Evolutionary conservation across 2,329 filamentous ascomycete genomes (phyloP).

Genomic region (Fusarium drepaniforme): DNA sequence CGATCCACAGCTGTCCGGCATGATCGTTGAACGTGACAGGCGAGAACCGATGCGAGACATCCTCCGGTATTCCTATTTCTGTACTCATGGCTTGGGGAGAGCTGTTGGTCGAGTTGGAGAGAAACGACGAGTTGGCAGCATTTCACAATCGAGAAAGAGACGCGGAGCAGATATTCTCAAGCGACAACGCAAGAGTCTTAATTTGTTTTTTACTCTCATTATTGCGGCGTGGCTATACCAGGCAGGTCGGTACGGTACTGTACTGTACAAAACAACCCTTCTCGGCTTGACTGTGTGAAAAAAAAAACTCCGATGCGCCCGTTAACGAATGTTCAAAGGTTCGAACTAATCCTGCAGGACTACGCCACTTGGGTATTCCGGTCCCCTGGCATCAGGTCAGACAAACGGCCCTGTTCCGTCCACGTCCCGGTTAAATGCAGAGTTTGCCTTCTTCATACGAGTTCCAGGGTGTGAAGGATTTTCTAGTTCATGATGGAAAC

Average conservation of each 20-base stretch:
- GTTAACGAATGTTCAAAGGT: not conserved
- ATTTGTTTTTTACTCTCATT: not conserved
- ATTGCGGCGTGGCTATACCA: constrained; percentile 1
- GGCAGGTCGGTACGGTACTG: not conserved
- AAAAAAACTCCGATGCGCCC: not conserved
- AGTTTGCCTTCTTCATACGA: not conserved
- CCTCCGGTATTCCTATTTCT: constrained; percentile 1
- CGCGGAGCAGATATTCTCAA: not conserved
- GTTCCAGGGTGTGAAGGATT: not conserved
- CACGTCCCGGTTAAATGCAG: not conserved
- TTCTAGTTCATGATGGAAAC: not conserved
- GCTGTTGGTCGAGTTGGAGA: not conserved
- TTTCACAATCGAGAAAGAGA: not conserved
- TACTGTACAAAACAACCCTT: not conserved
- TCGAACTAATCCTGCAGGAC: not conserved
- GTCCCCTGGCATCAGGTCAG: not conserved
- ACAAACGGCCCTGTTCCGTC: not conserved
- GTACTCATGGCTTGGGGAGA: constrained; percentile 18
- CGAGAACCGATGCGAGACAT: constrained; percentile 19
- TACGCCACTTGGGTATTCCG: constrained; percentile 5
- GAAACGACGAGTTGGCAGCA: not conserved
- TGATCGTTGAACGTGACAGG: constrained; percentile 33
- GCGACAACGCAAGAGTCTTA: constrained; percentile 12
- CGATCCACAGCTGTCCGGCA: constrained; percentile 38
- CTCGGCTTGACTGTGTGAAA: not conserved